Base-by-base conservation (phyloP, 306 rosid species). In the Herpetospermum pedunculosum region DNA sequence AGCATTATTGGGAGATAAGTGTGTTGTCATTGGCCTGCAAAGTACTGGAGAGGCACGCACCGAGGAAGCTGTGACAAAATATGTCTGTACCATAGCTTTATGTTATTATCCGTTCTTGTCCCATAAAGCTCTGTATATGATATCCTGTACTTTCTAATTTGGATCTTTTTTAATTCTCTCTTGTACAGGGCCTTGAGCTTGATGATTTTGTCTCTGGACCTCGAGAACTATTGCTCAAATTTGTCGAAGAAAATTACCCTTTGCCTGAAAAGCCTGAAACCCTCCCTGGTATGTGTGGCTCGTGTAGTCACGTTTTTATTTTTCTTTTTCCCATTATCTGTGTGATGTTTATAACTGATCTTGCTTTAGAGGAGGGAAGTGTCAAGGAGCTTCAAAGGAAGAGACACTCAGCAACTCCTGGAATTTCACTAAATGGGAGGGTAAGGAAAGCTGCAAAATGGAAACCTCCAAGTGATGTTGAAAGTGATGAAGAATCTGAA, bases 41-140 rank as follows among this genome's bases (percentile, higher is more conserved):
- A 94, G 99, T 81, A 94, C 99, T 12, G 99, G 99, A 81, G 99
- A 94, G 85, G 97, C 99, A 23, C 86, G 99, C 81, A 94, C 96
- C 12, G 99, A 94, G 87, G 99, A 94, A 81, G 97, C 97, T 75
- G 92, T 94, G 77, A 88, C 92, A 79, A 94, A 92, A 94, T 94
- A 94, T 82, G 99, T 94, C 83, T 40, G 97, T 86, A 32, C 57
- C 77, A 72, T 67, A 65, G 65, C 62, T 78, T 78, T 73, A 48
- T 80, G 54, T 67, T n/a, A 14, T 80, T 63, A 37, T 23, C 46
- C 19, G 38, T 69, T 37, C 72, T 69, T 28, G 26, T 88, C 57
- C 68, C 48, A 70, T 54, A 35, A 77, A 16, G 21, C 55, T 11
- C 53, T 21, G 71, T 48, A 12, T 53, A 75, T 70, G 69, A 76